Percentiles rank a stretch among this genome's conserved stretches.
Evolutionary conservation across 306 rosid species (phyloP).

Genomic region (Cyclanthera cordifolia): DNA sequence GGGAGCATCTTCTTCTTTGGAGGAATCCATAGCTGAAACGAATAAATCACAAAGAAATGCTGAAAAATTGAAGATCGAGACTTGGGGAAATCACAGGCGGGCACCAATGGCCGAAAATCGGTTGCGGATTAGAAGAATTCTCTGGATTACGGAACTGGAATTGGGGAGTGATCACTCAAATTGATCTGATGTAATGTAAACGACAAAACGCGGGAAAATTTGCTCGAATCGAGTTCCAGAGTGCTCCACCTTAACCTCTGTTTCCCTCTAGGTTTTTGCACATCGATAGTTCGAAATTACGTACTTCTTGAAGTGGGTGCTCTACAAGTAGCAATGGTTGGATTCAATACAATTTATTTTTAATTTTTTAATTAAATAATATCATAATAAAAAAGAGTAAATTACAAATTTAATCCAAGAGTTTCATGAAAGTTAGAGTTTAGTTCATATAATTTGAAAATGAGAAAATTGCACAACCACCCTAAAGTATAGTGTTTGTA

Average conservation of each 20-base stretch:
- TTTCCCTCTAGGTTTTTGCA: not conserved
- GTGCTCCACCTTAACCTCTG: not conserved
- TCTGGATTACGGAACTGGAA: not conserved
- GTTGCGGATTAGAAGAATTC: not conserved
- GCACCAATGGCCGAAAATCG: not conserved
- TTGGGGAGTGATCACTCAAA: not conserved
- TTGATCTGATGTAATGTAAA: not conserved
- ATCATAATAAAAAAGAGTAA: too few species aligned
- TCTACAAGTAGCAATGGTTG: too few species aligned
- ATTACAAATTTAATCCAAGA: too few species aligned
- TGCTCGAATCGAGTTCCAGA: not conserved
- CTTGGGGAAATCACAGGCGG: not conserved
- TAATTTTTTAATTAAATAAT: too few species aligned
- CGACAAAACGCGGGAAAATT: not conserved
- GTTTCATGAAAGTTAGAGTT: too few species aligned
- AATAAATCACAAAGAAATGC: not conserved
- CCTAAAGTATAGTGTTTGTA: too few species aligned
- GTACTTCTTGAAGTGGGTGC: too few species aligned
- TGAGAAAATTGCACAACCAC: too few species aligned
- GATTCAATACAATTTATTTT: too few species aligned
- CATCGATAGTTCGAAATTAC: too few species aligned
- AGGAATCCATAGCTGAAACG: constrained; percentile 24
- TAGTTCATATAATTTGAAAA: too few species aligned
- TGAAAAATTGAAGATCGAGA: not conserved
- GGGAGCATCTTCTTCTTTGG: constrained; percentile 20